These are phyloP conservation scores for Aspergillus tamarii DNA, from an alignment of 2,329 filamentous ascomycete genomes.

Conservation along the genomic window DNA sequence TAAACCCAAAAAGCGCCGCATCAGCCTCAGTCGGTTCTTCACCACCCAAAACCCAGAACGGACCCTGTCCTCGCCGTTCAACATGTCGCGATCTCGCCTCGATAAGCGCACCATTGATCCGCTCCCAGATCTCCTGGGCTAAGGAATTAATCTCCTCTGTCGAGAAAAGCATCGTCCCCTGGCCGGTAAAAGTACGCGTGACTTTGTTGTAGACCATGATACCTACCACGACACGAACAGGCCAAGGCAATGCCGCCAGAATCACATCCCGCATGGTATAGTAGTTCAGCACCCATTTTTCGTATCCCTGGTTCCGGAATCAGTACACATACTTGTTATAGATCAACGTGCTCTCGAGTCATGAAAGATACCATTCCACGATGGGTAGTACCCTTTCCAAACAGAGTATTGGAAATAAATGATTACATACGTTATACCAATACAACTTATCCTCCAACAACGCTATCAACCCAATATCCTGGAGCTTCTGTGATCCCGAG, in stretches of 20 bases:
- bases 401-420: too few relatives aligned
- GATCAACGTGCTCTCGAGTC: too few relatives aligned
- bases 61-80: constrained; percentile 27
- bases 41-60: constrained; percentile 63
- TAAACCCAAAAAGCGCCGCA: constrained; percentile 60
- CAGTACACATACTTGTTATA: neutral
- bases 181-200: constrained; percentile 54
- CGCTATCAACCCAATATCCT: constrained; percentile 57
- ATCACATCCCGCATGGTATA: constrained; percentile 59
- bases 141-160: constrained; percentile 53
- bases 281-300: constrained; percentile 65
- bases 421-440: constrained; percentile 54
- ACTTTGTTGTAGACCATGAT: constrained; percentile 51
- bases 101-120: constrained; percentile 51
- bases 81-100: constrained; percentile 33
- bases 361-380: too few relatives aligned
- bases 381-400: too few relatives aligned
- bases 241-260: constrained; percentile 56
- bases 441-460: constrained; percentile 64
- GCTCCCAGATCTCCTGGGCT: constrained; percentile 58
- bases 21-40: constrained; percentile 61
- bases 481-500: constrained; percentile 41
- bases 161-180: constrained; percentile 58
- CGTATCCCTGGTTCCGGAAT: constrained; percentile 38
- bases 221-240: constrained; percentile 56